These are phyloP conservation scores for Paramecium sonneborni DNA, from an alignment of 73 alveolate species.

Conservation along the genomic window DNA sequence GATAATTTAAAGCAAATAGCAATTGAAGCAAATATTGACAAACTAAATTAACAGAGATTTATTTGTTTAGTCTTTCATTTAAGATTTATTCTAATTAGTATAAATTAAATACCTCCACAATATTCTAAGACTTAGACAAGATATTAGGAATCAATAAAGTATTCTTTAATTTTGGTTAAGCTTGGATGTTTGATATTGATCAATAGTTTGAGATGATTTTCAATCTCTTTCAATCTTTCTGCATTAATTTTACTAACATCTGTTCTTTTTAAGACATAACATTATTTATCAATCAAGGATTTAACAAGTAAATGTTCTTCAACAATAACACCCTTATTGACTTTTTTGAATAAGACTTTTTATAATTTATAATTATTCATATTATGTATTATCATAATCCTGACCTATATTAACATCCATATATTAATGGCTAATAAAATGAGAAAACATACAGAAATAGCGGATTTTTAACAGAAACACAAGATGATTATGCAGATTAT, in stretches of 20 bases:
- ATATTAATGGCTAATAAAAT: neutral
- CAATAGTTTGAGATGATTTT: neutral
- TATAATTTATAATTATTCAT: conserved; percentile 23
- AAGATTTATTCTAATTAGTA: conserved; percentile 5
- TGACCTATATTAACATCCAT: neutral
- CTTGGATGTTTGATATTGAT: neutral
- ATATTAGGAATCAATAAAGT: neutral
- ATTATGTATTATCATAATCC: conserved; percentile 10
- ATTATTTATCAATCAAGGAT: neutral
- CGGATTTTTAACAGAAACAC: neutral
- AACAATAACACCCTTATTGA: neutral
- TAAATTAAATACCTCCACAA: neutral
- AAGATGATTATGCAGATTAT: neutral
- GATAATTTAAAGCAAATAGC: conserved; percentile 7
- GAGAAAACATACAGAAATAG: neutral
- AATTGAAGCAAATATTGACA: neutral
- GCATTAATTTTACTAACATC: neutral
- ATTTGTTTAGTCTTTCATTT: neutral
- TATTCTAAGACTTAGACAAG: conserved; percentile 12
- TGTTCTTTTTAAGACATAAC: conserved; percentile 8
- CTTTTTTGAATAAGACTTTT: conserved; percentile 18
- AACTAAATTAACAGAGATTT: conserved; percentile 26
- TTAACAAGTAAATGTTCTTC: conserved; percentile 22
- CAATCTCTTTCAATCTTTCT: neutral
- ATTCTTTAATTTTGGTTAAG: conserved; percentile 12